Evolutionary conservation across 2,329 filamentous ascomycete genomes (phyloP), one percentile per base, ranked within the genome.

Genomic region (Aspergillus oerlinghausenensis): DNA sequence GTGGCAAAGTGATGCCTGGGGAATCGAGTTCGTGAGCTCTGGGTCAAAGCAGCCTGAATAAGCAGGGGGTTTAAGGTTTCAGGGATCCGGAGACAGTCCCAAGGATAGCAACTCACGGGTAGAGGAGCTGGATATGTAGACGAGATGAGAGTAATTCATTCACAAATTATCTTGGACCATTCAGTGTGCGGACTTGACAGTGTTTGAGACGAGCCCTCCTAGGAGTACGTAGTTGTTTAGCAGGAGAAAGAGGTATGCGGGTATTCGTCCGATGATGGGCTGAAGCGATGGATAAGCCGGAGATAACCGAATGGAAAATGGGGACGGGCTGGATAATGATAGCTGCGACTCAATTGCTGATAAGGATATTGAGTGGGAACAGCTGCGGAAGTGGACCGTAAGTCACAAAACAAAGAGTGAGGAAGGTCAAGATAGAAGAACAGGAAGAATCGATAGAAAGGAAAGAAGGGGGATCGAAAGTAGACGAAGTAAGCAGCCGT

Each of bases 221-320:
- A 17, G 35, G 49, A 17, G 49, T 10, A n/a, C 6, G 19, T 23
- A 11, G 42, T 54, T 47, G 47, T 21, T 42, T 25, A 48, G 28
- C 21, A 42, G 19, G 35, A 42, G 35, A 23, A 23, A 32, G n/a
- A 53, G 42, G 32, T 43, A 45, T 48, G 29, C 49, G 47, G 23
- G 48, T 43, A 57, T 32, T 47, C 52, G 49, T 50, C 53, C 49
- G 38, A 54, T 32, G 29, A 51, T 48, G 56, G 55, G 58, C 55
- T 59, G 56, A 60, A 59, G 25, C 52, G 60, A 60, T 69, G 64
- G 62, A 62, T 63, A 58, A 60, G 60, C 66, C 65, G 66, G 65
- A 67, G 64, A 68, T 66, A 69, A 64, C 66, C 65, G 67, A 67
- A 45, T 47, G 51, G 53, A 43, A 38, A 51, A 42, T 54, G 50